Percentiles rank a stretch among this genome's conserved stretches.
Conservation (phyloP, 2,329 filamentous ascomycete genomes). For the Neoscytalidium dimidiatum region DNA sequence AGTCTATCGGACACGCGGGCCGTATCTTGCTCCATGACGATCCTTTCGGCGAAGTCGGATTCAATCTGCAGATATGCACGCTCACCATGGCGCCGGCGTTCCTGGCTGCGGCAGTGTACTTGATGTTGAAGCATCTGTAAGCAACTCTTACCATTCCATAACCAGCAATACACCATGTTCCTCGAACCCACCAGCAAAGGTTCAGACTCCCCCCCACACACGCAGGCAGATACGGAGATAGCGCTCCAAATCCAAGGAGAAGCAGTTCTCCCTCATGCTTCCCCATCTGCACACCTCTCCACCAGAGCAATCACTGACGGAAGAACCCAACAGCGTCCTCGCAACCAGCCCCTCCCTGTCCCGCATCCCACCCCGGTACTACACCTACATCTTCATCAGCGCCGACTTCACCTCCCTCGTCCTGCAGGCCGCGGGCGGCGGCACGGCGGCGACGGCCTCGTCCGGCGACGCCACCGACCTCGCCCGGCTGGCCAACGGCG, state of each 20-base stretch:
- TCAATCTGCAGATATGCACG: not conserved
- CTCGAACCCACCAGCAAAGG: no score
- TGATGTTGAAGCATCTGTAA: slow-evolving; percentile 31
- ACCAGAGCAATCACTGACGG: not conserved
- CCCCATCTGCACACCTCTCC: not conserved
- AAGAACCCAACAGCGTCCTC: slow-evolving; percentile 53
- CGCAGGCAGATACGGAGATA: no score
- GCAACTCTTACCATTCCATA: slow-evolving; percentile 36
- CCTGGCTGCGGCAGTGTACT: slow-evolving; percentile 56
- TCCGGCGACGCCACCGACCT: slow-evolving; percentile 34
- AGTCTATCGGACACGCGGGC: slow-evolving; percentile 58
- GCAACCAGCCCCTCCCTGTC: slow-evolving; percentile 49
- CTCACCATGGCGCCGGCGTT: slow-evolving; percentile 61
- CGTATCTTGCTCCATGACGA: slow-evolving; percentile 56
- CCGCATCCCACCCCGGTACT: slow-evolving; percentile 38
- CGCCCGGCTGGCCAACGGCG: slow-evolving; percentile 42
- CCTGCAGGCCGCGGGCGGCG: slow-evolving; percentile 60
- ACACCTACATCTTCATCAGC: slow-evolving; percentile 61
- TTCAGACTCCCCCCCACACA: no score
- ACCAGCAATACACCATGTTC: no score
- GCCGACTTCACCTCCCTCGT: slow-evolving; percentile 60
- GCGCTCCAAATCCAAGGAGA: no score
- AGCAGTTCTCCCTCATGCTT: not conserved
- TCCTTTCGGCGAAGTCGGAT: slow-evolving; percentile 42
- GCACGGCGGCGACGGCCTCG: slow-evolving; percentile 54